Conservation (phyloP, 2,329 filamentous ascomycete species). For the Exserohilum turcica region DNA sequence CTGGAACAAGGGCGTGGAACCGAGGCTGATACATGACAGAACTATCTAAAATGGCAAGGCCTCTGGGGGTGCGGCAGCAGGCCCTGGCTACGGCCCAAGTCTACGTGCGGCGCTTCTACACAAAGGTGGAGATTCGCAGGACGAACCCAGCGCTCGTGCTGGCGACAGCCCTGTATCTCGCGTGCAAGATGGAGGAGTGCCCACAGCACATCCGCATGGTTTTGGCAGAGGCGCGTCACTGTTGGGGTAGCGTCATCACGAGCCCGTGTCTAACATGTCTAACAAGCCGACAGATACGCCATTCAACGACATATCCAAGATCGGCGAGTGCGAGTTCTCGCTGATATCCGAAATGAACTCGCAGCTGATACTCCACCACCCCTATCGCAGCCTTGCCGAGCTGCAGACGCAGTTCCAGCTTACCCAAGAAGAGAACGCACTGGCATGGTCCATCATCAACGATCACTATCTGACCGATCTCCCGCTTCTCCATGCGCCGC, state of each 20-base stretch:
- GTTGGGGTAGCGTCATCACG: slow-evolving; percentile 51
- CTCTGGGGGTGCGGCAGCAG: slow-evolving; percentile 85
- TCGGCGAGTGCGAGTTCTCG: slow-evolving; percentile 93
- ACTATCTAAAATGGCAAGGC: slow-evolving; percentile 80
- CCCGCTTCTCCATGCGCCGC: slow-evolving; percentile 83
- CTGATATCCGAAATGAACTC: slow-evolving; percentile 90
- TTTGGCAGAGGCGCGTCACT: slow-evolving; percentile 79
- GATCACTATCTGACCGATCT: slow-evolving; percentile 92
- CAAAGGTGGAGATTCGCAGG: slow-evolving; percentile 84
- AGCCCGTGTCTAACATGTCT: background rate
- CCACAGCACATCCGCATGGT: slow-evolving; percentile 95
- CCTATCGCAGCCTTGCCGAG: slow-evolving; percentile 78
- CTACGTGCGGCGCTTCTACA: slow-evolving; percentile 93
- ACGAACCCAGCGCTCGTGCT: slow-evolving; percentile 94
- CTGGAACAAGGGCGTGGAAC: background rate
- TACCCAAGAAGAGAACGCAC: slow-evolving; percentile 74
- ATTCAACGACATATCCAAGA: slow-evolving; percentile 71
- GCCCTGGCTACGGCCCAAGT: slow-evolving; percentile 91
- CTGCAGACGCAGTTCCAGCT: slow-evolving; percentile 73
- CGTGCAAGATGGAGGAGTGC: slow-evolving; percentile 97
- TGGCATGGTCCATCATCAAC: slow-evolving; percentile 85
- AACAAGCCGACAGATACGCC: slow-evolving; percentile 36
- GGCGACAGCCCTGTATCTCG: slow-evolving; percentile 91
- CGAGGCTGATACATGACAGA: slow-evolving; percentile 51
- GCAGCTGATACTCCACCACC: slow-evolving; percentile 87